Evolutionary conservation across 2,329 filamentous ascomycete genomes (phyloP).

Genomic region (Pseudocercospora cruenta): DNA sequence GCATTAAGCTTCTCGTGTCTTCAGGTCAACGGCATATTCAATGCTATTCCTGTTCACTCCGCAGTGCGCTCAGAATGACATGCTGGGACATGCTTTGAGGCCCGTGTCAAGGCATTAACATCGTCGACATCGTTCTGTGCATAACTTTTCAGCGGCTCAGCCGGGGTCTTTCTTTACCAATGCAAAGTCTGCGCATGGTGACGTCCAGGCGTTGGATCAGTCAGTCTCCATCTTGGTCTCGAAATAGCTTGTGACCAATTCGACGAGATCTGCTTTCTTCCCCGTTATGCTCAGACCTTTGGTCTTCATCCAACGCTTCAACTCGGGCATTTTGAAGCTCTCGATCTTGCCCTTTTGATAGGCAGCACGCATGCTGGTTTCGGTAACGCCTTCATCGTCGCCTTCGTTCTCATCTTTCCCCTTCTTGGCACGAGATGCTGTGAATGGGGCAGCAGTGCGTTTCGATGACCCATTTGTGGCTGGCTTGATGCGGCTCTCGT

Average conservation of each 20-base stretch:
- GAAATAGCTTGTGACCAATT: constrained; percentile 40
- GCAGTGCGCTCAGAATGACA: background rate
- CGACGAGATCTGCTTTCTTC: constrained; percentile 42
- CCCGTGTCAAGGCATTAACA: background rate
- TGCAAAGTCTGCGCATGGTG: too few species aligned
- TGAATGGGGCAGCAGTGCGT: constrained; percentile 38
- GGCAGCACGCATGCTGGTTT: constrained; percentile 49
- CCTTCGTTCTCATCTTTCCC: constrained; percentile 46
- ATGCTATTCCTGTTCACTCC: background rate
- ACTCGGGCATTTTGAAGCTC: constrained; percentile 43
- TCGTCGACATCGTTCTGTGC: background rate
- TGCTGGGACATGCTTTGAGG: background rate
- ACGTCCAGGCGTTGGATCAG: constrained; percentile 23
- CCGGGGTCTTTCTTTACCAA: too few species aligned
- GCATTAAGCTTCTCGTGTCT: background rate
- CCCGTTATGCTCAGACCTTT: constrained; percentile 32
- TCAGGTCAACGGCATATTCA: background rate
- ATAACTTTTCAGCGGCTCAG: too few species aligned
- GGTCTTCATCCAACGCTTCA: constrained; percentile 38
- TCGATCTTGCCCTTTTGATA: constrained; percentile 49
- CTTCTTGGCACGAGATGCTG: constrained; percentile 44
- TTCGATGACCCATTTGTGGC: constrained; percentile 51
- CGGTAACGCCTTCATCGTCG: constrained; percentile 41
- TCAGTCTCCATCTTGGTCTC: constrained; percentile 42
- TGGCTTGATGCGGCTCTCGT: constrained; percentile 44